Evolutionary conservation across 495 filamentous ascomycete genomes (phyloP), one percentile per base, ranked within the genome.

Genomic region (Bacidia rubella): DNA sequence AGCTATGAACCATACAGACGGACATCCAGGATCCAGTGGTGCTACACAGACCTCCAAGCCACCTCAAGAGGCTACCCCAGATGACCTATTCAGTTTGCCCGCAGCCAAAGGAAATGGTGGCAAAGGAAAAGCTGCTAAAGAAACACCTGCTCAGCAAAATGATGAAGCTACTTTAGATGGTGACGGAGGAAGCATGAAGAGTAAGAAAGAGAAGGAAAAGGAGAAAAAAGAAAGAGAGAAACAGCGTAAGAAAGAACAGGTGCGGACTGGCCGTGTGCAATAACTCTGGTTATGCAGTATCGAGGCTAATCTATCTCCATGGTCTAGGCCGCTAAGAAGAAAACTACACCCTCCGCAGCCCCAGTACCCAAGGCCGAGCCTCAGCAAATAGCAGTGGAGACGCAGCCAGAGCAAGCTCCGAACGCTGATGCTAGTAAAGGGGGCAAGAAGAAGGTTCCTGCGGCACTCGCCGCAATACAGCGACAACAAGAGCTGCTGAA

Each of bases 171-270:
- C 68, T 0, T 75, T 71, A 2, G 80, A 78, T 0, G 81, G 79
- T 26, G 69, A 63, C 12, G 85, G 73, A 26, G 83, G 83, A 49
- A 76, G 77, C 49, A 71, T 95, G 55, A 80, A 95, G 70, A 89
- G 82, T 12, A 96, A 97, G 77, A 95, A 95, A 68, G 86, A 90
- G 62, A 96, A 96, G 73, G 89, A 96, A 68, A 89, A 83, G 71
- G 87, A 90, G 67, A 92, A 85, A 71, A 90, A 86, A 66, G 90
- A 94, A 71, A 80, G 85, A 50, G 86, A 94, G 70, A 90, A 95
- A 80, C 83, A 87, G 70, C 76, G 86, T 54, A 95, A 90, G 73
- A 94, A 83, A 82, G 87, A 90, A 68, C 81, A 90, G 74, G 83
- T 85, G 65, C 47, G 19, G 68, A 62, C 43, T 51, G 41, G 2